A percentile compares a stretch with the other conserved stretches of the same genome.
phyloP scores from a whole-genome alignment of 108 stramenopile genomes.

The Aurantiochytrium sp. region DNA sequence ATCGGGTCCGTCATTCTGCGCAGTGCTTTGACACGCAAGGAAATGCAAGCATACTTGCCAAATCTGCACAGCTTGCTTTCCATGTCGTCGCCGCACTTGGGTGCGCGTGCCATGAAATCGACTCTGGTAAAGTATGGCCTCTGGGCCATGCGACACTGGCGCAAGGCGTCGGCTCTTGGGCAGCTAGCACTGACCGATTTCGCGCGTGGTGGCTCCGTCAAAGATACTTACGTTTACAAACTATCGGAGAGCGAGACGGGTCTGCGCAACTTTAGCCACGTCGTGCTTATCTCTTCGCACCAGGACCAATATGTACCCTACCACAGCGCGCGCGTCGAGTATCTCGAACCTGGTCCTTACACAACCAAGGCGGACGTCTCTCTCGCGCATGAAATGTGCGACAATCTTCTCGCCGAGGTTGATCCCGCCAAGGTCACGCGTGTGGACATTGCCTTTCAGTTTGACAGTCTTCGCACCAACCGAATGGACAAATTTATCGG shows the following conservation, averaged over 20 bases:
- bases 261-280: conserved; percentile 2
- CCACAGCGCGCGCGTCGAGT: conserved; percentile 15
- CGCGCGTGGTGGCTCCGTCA: neutral
- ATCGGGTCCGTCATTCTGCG: conserved; percentile 25
- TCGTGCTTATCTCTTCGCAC: conserved; percentile 21
- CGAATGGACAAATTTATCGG: neutral
- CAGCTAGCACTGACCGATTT: conserved; percentile 17
- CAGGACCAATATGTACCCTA: conserved; percentile 28
- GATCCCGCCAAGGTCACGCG: neutral
- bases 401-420: neutral
- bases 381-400: neutral
- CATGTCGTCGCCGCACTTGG: conserved; percentile 26
- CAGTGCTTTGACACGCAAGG: neutral
- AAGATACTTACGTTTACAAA: neutral
- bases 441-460: neutral
- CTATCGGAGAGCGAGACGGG: neutral
- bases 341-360: neutral
- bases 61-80: conserved; percentile 14
- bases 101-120: conserved; percentile 7
- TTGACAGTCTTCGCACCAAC: neutral
- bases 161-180: neutral
- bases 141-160: conserved; percentile 18
- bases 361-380: neutral
- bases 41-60: neutral
- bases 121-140: conserved; percentile 19